Conservation (phyloP, 1,139 yeast species). For the Geotrichum europaeum region DNA sequence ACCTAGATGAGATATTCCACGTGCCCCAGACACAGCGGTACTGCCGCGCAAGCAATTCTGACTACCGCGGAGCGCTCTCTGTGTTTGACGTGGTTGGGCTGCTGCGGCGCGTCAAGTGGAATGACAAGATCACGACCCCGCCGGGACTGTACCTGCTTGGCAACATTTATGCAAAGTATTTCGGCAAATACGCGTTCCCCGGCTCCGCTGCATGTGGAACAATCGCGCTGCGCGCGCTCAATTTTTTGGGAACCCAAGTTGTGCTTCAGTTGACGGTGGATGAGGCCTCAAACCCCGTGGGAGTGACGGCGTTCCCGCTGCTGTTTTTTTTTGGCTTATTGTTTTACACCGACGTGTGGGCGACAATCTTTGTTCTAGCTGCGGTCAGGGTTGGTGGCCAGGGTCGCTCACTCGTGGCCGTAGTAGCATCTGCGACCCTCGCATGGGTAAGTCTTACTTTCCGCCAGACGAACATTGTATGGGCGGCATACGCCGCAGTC, state of each 20-base stretch:
- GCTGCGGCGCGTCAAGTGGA: slow-evolving; percentile 46
- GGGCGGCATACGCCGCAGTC: slow-evolving; percentile 60
- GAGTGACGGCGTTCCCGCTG: slow-evolving; percentile 48
- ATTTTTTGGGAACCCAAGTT: slow-evolving; percentile 56
- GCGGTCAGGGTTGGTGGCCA: slow-evolving; percentile 39
- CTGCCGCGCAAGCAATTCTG: slow-evolving; percentile 41
- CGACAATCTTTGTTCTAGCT: slow-evolving; percentile 59
- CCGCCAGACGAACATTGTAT: slow-evolving; percentile 85
- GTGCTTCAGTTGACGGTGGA: slow-evolving; percentile 44
- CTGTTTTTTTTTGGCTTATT: slow-evolving; percentile 65
- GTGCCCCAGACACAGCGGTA: slow-evolving; percentile 69
- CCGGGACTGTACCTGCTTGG: slow-evolving; percentile 84
- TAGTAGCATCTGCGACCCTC: slow-evolving; percentile 23
- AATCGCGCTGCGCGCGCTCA: slow-evolving; percentile 49
- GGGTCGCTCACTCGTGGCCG: slow-evolving; percentile 1
- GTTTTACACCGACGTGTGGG: slow-evolving; percentile 93
- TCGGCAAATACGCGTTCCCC: background rate
- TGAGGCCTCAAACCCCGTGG: slow-evolving; percentile 44
- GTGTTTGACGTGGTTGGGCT: slow-evolving; percentile 19
- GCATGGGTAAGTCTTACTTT: slow-evolving; percentile 45
- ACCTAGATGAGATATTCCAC: slow-evolving; percentile 76
- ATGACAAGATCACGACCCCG: slow-evolving; percentile 90
- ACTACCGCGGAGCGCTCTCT: slow-evolving; percentile 38
- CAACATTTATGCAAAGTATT: slow-evolving; percentile 34
- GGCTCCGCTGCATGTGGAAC: slow-evolving; percentile 30